phyloP scores from a whole-genome alignment of 148 eudicot genomes.

The Amaranthus cruentus region DNA sequence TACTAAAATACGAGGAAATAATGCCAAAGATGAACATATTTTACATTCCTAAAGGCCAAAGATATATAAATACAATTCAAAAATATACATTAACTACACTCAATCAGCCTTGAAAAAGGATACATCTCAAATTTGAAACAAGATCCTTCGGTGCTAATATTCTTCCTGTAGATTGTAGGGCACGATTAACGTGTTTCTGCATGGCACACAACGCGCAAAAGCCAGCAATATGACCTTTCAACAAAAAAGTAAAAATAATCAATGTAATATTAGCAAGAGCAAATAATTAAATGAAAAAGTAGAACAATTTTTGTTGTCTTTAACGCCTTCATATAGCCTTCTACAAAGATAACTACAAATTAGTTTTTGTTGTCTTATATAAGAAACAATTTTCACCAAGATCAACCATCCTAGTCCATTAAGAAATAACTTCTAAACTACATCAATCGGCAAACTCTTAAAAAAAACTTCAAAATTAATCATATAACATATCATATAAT shows the following conservation, averaged over 20 bases:
- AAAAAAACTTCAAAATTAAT: neutral
- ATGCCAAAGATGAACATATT: neutral
- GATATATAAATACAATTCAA: neutral
- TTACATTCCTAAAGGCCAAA: neutral
- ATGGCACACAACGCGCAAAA: constrained; percentile 92
- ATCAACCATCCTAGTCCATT: neutral
- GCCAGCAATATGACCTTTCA: constrained; percentile 75
- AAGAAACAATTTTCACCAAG: neutral
- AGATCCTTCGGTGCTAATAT: constrained; percentile 81
- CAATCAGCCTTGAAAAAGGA: constrained; percentile 37
- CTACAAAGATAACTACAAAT: neutral
- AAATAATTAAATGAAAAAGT: neutral
- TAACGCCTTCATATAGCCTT: neutral
- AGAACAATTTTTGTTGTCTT: too few species aligned
- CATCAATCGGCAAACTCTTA: too few species aligned
- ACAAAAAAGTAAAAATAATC: constrained; percentile 9
- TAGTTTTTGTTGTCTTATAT: neutral
- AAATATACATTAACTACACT: neutral
- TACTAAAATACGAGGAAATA: neutral
- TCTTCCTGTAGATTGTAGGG: constrained; percentile 75
- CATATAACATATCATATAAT: neutral
- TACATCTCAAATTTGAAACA: constrained; percentile 85
- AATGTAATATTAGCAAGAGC: neutral
- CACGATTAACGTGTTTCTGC: constrained; percentile 81
- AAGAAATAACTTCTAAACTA: too few species aligned